These are phyloP conservation scores for Phaeosphaeriaceae sp. DNA, from an alignment of 2,329 filamentous ascomycete species.

Conservation along the genomic window DNA sequence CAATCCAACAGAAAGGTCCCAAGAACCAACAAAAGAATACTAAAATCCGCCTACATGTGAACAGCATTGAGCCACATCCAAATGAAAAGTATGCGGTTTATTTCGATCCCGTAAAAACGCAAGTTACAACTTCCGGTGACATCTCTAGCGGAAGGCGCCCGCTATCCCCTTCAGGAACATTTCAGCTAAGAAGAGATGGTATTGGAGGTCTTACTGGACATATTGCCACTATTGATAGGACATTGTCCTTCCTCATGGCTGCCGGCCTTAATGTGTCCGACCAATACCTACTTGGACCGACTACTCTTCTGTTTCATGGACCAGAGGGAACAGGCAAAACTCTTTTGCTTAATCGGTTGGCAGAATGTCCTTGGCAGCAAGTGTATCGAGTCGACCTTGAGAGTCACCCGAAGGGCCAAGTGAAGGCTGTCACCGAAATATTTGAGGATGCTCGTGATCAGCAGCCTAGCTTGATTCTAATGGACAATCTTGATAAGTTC, in stretches of 20 bases:
- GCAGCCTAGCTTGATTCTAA: slow-evolving; percentile 78
- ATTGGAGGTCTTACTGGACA: slow-evolving; percentile 74
- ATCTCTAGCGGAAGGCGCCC: slow-evolving; percentile 9
- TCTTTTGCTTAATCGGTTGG: slow-evolving; percentile 72
- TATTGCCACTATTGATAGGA: slow-evolving; percentile 70
- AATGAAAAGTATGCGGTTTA: slow-evolving; percentile 35
- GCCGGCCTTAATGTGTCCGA: slow-evolving; percentile 21
- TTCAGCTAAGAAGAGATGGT: slow-evolving; percentile 51
- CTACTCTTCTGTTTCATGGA: slow-evolving; percentile 78
- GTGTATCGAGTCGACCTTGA: slow-evolving; percentile 67
- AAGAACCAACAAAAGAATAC: slow-evolving; percentile 60
- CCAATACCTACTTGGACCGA: slow-evolving; percentile 41
- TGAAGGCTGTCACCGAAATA: slow-evolving; percentile 66
- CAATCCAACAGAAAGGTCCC: slow-evolving; percentile 57
- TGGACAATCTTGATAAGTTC: slow-evolving; percentile 78
- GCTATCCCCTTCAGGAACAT: slow-evolving; percentile 13
- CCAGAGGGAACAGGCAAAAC: slow-evolving; percentile 86
- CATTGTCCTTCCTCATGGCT: slow-evolving; percentile 56
- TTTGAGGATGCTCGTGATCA: slow-evolving; percentile 73
- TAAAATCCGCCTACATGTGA: slow-evolving; percentile 65
- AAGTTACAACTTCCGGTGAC: slow-evolving; percentile 25
- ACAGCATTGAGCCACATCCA: slow-evolving; percentile 58
- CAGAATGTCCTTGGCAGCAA: slow-evolving; percentile 70
- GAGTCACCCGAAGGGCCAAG: slow-evolving; percentile 51
- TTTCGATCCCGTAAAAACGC: slow-evolving; percentile 36